These are phyloP conservation scores for Solanum chacoense DNA, from an alignment of 305 asterid species.

Conservation along the genomic window DNA sequence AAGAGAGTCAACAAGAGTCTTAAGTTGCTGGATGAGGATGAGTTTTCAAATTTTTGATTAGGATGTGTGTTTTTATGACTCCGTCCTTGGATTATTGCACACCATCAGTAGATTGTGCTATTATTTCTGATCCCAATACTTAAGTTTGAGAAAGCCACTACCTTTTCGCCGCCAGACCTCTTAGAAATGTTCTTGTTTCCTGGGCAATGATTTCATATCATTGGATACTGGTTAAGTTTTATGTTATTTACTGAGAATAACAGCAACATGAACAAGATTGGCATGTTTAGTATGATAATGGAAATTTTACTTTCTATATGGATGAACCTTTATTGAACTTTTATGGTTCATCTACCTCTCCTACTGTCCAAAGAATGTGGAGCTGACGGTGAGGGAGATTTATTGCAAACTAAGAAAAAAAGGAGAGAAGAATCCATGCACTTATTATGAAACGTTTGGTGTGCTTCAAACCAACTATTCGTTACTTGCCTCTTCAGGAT, in stretches of 20 bases:
- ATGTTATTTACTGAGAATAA: not conserved
- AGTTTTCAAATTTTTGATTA: not conserved
- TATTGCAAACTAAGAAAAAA: not conserved
- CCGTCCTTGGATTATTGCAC: not conserved
- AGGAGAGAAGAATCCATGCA: not conserved
- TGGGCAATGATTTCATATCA: not conserved
- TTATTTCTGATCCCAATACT: not conserved
- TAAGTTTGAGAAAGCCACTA: not conserved
- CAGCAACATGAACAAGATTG: not conserved
- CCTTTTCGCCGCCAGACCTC: not conserved
- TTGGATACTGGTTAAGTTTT: not conserved
- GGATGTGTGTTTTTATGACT: not conserved
- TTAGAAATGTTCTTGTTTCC: not conserved
- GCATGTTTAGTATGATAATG: not conserved
- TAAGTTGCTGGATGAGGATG: not conserved
- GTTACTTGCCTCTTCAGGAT: not conserved
- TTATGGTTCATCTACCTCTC: not conserved
- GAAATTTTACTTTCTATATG: not conserved
- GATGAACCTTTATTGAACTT: not conserved
- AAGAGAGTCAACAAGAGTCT: not conserved
- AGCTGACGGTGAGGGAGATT: not conserved
- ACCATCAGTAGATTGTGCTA: not conserved
- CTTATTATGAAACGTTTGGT: not conserved
- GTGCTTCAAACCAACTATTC: not conserved
- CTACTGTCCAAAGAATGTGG: not conserved